Conservation (phyloP, 2,329 filamentous ascomycete species). For the Torrubiella hemipterigena region DNA sequence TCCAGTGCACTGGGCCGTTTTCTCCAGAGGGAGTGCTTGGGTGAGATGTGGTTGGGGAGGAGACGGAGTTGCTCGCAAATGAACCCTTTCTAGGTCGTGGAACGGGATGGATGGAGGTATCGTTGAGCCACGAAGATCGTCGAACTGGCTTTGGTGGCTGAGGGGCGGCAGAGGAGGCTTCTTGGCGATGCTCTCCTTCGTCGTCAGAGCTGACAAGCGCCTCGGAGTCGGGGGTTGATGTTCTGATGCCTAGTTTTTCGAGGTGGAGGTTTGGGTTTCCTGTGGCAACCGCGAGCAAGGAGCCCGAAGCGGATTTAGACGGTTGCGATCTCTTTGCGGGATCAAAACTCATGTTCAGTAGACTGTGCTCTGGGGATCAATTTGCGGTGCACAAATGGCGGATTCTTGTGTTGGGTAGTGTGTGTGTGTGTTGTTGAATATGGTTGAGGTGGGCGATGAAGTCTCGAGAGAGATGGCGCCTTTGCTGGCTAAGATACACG, state of each 20-base stretch:
- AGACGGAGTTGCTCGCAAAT: constrained; percentile 64
- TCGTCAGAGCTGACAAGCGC: constrained; percentile 91
- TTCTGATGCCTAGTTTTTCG: constrained; percentile 66
- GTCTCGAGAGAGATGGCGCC: no score
- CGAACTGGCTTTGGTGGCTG: constrained; percentile 52
- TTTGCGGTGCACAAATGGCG: no score
- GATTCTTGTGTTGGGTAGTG: no score
- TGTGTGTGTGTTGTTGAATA: no score
- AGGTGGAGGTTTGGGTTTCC: constrained; percentile 54
- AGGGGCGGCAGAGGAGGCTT: constrained; percentile 30
- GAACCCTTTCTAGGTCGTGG: constrained; percentile 62
- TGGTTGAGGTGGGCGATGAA: no score
- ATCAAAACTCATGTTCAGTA: no score
- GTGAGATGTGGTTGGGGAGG: constrained; percentile 61
- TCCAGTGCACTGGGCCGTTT: constrained; percentile 31
- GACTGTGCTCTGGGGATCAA: no score
- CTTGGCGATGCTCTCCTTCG: constrained; percentile 60
- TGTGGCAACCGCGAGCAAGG: no score
- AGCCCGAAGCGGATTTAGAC: no score
- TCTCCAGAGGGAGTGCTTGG: constrained; percentile 70
- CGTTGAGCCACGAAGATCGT: constrained; percentile 77
- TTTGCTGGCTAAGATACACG: no score
- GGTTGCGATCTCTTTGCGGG: no score
- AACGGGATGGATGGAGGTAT: constrained; percentile 55
- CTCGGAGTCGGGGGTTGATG: constrained; percentile 88